Evolutionary conservation across 2,329 filamentous ascomycete species (phyloP), one percentile per base, ranked within the genome.

Genomic region (Cadophora sp.): DNA sequence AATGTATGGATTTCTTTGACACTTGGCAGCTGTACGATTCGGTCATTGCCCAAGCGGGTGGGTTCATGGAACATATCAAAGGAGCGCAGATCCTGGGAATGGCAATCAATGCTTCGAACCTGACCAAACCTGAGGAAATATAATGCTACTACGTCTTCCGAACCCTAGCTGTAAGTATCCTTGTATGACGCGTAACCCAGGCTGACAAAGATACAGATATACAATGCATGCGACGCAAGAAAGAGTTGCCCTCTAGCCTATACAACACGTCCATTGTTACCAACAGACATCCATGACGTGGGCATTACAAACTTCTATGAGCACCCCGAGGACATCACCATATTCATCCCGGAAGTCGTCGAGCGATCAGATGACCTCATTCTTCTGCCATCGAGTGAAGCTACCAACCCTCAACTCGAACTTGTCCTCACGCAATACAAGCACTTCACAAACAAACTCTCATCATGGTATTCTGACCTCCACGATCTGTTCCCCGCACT

Each of bases 1-100:
- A 19, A 55, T 3, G 26, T 19, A 1, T 31, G 11, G 14, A n/a
- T 16, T 31, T 9, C 19, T 16, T 16, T 56, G 19, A 31, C 19
- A 34, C n/a, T 3, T 24, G 12, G 24, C 2, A 56, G 27, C 3
- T 31, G 53, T 56, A 34, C n/a, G 53, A 56, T 34, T 56, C 53
- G 53, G 27, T 22, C 1, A 56, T 34, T 1, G 53, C 27, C 34
- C 27, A 34, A 56, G 27, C 26, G 7, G 51, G 51, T 55, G 26
- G 51, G n/a, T 55, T 29, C 27, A 55, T 55, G 26, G 51, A 34
- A 27, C 51, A 29, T n/a, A 31, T 55, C 51, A 31, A 31, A 55
- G 51, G 27, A 31, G 27, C 48, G 27, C 51, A 29, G 19, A 55
- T 55, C 26, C 14, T 31, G 14, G 51, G 27, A 27, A 55, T 55